phyloP scores from a whole-genome alignment of 495 filamentous ascomycete genomes.

The Xylaria intraflava region DNA sequence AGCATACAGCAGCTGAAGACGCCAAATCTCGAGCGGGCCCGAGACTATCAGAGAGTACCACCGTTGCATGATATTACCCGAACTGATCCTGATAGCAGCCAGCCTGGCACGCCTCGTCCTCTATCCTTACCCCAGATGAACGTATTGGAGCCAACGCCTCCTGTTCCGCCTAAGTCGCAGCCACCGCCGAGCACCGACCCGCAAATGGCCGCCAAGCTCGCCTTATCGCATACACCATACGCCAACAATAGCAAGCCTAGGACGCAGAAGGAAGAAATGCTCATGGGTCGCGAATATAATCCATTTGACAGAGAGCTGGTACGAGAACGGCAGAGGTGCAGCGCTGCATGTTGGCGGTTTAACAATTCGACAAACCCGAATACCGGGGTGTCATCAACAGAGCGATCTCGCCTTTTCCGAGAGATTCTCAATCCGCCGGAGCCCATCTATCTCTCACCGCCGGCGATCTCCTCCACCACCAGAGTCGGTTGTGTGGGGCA shows the following conservation, averaged over 20 bases:
- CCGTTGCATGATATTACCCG: constrained; percentile 49
- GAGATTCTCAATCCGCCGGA: constrained; percentile 57
- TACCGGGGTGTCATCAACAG: constrained; percentile 65
- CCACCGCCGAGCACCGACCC: constrained; percentile 33
- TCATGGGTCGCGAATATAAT: constrained; percentile 71
- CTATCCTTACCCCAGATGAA: constrained; percentile 35
- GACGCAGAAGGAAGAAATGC: constrained; percentile 92
- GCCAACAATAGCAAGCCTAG: constrained; percentile 31
- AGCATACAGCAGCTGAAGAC: constrained; percentile 43
- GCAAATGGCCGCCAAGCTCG: constrained; percentile 55
- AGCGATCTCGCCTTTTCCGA: constrained; percentile 73
- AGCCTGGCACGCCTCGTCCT: constrained; percentile 25
- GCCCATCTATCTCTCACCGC: constrained; percentile 41
- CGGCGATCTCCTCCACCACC: constrained; percentile 40
- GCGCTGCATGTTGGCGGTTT: constrained; percentile 75
- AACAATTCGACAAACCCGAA: constrained; percentile 82
- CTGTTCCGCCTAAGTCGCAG: constrained; percentile 26
- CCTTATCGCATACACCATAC: constrained; percentile 47
- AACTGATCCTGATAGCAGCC: constrained; percentile 33
- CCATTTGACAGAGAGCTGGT: constrained; percentile 72
- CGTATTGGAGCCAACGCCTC: constrained; percentile 39
- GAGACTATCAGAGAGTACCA: constrained; percentile 48
- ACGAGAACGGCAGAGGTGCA: constrained; percentile 82
- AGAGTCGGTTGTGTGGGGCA: constrained; percentile 63
- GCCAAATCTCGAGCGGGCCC: constrained; percentile 31